Evolutionary conservation across 2,329 filamentous ascomycete genomes (phyloP).

Genomic region (Coniochaeta pulveracea): DNA sequence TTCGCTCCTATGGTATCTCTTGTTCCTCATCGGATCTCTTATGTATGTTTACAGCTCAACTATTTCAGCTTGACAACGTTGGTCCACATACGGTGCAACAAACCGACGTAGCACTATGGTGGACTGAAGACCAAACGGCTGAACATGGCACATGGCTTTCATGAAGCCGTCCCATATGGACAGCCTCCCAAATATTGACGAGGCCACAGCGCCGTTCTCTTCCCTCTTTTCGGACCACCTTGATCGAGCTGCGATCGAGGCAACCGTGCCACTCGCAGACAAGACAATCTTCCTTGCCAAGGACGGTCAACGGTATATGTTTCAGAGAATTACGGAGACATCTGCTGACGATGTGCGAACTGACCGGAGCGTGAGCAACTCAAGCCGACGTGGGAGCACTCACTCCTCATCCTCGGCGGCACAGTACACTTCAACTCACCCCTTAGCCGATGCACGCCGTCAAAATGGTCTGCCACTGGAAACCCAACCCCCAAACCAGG

Average conservation of each 20-base stretch:
- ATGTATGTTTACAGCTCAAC: too few relatives aligned
- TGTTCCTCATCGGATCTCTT: too few relatives aligned
- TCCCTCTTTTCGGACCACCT: slow-evolving; percentile 14
- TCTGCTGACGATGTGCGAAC: background rate
- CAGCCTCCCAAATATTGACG: slow-evolving; percentile 14
- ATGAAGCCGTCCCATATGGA: slow-evolving; percentile 9
- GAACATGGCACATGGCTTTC: too few relatives aligned
- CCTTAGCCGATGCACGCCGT: too few relatives aligned
- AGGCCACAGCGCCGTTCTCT: slow-evolving; percentile 15
- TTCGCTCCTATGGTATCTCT: too few relatives aligned
- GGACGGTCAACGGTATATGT: slow-evolving; percentile 15
- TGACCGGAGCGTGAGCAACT: background rate
- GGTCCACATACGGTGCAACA: too few relatives aligned
- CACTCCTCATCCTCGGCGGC: background rate
- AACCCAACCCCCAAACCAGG: too few relatives aligned
- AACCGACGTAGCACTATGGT: too few relatives aligned
- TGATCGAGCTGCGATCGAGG: slow-evolving; percentile 14
- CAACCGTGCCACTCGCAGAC: slow-evolving; percentile 15
- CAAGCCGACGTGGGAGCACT: background rate
- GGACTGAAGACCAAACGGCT: too few relatives aligned
- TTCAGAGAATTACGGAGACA: slow-evolving; percentile 13
- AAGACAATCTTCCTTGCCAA: slow-evolving; percentile 15
- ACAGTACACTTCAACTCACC: too few relatives aligned
- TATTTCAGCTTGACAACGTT: too few relatives aligned
- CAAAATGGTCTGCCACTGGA: too few relatives aligned